phyloP scores from a whole-genome alignment of 2,329 filamentous ascomycete species.

The Colletotrichum sp. region DNA sequence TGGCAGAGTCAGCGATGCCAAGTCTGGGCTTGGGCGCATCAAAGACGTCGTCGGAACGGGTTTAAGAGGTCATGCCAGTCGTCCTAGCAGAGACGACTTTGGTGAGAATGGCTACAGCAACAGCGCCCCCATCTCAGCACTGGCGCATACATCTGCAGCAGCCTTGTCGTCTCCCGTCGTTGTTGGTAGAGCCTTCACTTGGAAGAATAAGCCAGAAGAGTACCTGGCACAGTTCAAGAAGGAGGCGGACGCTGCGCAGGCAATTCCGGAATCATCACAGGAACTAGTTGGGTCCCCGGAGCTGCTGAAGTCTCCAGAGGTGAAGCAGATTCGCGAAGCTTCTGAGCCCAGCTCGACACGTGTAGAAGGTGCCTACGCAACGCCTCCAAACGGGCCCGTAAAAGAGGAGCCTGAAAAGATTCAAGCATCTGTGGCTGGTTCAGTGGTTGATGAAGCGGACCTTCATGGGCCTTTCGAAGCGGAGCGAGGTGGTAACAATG shows the following conservation, averaged over 20 bases:
- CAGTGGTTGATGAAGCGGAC: conserved; percentile 64
- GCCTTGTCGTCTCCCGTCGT: conserved; percentile 38
- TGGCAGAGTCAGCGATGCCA: conserved; percentile 79
- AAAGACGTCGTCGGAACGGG: conserved; percentile 79
- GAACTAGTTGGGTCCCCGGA: background rate
- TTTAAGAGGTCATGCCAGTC: conserved; percentile 56
- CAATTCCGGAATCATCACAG: background rate
- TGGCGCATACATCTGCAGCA: conserved; percentile 39
- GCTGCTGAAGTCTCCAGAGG: background rate
- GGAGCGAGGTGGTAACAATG: conserved; percentile 49
- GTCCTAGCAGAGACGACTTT: conserved; percentile 64
- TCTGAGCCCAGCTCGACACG: conserved; percentile 3
- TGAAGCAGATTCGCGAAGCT: background rate
- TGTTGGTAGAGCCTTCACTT: conserved; percentile 61
- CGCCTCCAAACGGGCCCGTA: background rate
- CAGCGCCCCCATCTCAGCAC: conserved; percentile 36
- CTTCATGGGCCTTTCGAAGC: conserved; percentile 58
- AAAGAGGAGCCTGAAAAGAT: conserved; percentile 12
- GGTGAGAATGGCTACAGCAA: conserved; percentile 38
- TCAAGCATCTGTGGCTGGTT: conserved; percentile 59
- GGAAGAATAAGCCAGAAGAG: conserved; percentile 69
- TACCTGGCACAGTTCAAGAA: conserved; percentile 42
- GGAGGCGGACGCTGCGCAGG: conserved; percentile 13
- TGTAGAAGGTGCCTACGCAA: conserved; percentile 1
- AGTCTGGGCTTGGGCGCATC: conserved; percentile 82